Conservation (phyloP, 129 eudicot species). For the Artemisia annua region DNA sequence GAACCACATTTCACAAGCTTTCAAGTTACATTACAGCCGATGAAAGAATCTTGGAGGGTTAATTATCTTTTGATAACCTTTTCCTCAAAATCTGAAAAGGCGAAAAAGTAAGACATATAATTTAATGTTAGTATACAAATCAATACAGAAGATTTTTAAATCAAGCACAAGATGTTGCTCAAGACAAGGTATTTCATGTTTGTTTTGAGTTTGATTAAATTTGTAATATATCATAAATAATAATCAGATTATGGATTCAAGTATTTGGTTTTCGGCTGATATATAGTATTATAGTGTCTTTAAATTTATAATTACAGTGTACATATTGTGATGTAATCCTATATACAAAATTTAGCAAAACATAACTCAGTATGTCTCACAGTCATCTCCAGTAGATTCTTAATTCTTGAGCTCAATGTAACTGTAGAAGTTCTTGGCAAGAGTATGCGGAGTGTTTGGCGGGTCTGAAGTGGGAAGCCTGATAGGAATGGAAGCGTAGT, state of each 20-base stretch:
- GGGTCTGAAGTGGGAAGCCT: too few relatives aligned
- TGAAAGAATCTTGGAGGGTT: constrained; percentile 26
- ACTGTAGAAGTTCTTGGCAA: too few relatives aligned
- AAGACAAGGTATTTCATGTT: constrained; percentile 15
- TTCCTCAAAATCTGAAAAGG: constrained; percentile 3
- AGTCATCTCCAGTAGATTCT: too few relatives aligned
- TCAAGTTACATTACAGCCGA: not conserved
- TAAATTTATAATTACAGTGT: too few relatives aligned
- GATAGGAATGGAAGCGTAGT: too few relatives aligned
- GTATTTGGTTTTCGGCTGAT: not conserved
- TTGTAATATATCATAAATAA: constrained; percentile 16
- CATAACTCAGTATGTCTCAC: too few relatives aligned
- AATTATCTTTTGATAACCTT: constrained; percentile 11
- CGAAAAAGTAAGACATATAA: not conserved
- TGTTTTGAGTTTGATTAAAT: constrained; percentile 21
- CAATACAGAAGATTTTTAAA: constrained; percentile 35
- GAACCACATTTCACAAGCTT: constrained; percentile 6
- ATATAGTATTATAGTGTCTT: too few relatives aligned
- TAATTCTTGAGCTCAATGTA: too few relatives aligned
- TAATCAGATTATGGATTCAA: not conserved
- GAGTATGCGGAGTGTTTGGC: too few relatives aligned
- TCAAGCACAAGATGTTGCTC: constrained; percentile 26
- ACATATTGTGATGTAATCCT: too few relatives aligned
- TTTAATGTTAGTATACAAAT: constrained; percentile 28
- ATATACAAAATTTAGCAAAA: too few relatives aligned